Evolutionary conservation across 2,329 filamentous ascomycete genomes (phyloP).

Genomic region (Basipetospora chlamydospora): DNA sequence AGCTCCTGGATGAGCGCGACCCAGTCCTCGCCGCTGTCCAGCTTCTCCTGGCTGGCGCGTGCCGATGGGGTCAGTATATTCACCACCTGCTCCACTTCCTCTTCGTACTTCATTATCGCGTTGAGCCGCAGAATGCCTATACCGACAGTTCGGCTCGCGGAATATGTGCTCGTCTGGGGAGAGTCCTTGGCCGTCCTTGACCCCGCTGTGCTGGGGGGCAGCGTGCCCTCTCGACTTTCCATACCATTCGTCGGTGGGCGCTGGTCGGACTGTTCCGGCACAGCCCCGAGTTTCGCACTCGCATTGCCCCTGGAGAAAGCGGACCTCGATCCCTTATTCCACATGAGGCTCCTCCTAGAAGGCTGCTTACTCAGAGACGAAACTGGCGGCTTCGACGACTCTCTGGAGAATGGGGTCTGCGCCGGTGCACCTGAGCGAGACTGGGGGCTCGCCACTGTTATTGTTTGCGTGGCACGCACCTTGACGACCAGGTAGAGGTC

Average conservation of each 20-base stretch:
- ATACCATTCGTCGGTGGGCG: constrained; percentile 19
- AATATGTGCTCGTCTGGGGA: constrained; percentile 14
- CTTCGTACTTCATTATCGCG: constrained; percentile 56
- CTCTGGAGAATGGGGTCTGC: constrained; percentile 26
- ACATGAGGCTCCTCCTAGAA: constrained; percentile 54
- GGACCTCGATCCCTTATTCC: constrained; percentile 44
- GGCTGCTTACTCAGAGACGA: constrained; percentile 35
- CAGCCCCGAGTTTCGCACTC: constrained; percentile 35
- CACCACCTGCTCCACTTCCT: constrained; percentile 64
- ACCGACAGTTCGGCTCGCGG: constrained; percentile 47
- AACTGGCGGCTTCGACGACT: constrained; percentile 27
- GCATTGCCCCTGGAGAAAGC: constrained; percentile 36
- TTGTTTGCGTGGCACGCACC: constrained; percentile 47
- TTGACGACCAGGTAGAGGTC: constrained; percentile 76
- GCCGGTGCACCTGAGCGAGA: constrained; percentile 36
- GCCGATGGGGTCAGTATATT: constrained; percentile 59
- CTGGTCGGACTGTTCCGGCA: constrained; percentile 36
- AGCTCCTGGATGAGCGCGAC: constrained; percentile 59
- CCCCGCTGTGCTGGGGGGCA: constrained; percentile 40
- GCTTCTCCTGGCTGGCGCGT: constrained; percentile 38
- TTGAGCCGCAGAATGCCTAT: constrained; percentile 68
- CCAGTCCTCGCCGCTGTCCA: constrained; percentile 50
- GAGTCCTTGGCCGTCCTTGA: constrained; percentile 31
- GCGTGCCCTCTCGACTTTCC: constrained; percentile 29
- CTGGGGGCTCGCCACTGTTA: constrained; percentile 28